Conservation (phyloP, 768 basidiomycete genomes). For the Russula brevipes region DNA sequence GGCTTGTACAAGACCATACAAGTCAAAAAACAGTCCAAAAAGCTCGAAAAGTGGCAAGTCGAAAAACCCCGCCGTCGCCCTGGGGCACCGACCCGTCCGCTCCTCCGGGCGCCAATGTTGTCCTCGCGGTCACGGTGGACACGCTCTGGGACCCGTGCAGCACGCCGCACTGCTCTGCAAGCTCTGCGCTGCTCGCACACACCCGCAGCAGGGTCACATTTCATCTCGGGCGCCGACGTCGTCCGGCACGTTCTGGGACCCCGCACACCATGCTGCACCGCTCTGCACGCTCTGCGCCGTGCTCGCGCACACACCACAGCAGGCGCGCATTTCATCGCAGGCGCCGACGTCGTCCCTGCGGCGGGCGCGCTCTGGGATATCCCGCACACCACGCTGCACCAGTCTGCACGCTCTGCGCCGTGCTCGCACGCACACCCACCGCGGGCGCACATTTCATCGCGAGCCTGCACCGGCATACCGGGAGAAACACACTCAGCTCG, state of each 20-base stretch:
- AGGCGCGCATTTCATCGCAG: slow-evolving; percentile 51
- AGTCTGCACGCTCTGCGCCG: slow-evolving; percentile 45
- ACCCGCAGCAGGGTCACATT: too few relatives aligned
- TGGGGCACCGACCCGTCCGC: slow-evolving; percentile 55
- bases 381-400: slow-evolving; percentile 52
- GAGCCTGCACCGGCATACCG: slow-evolving; percentile 74
- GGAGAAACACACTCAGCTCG: slow-evolving; percentile 61
- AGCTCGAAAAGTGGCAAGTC: too few relatives aligned
- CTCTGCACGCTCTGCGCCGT: slow-evolving; percentile 47
- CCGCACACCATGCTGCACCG: slow-evolving; percentile 51
- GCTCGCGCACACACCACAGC: slow-evolving; percentile 42
- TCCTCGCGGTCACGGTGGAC: slow-evolving; percentile 71
- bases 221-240: too few relatives aligned
- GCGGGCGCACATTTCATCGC: slow-evolving; percentile 61
- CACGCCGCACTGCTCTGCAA: too few relatives aligned
- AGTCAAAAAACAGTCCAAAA: too few relatives aligned
- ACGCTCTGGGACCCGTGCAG: too few relatives aligned
- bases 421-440: slow-evolving; percentile 40
- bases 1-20: too few relatives aligned
- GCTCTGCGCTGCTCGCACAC: too few relatives aligned
- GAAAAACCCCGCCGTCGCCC: too few relatives aligned
- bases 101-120: slow-evolving; percentile 41
- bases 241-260: slow-evolving; percentile 60
- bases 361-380: slow-evolving; percentile 79
- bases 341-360: too few relatives aligned